Conservation (phyloP, 768 basidiomycete genomes). For the Astraeus odoratus region DNA sequence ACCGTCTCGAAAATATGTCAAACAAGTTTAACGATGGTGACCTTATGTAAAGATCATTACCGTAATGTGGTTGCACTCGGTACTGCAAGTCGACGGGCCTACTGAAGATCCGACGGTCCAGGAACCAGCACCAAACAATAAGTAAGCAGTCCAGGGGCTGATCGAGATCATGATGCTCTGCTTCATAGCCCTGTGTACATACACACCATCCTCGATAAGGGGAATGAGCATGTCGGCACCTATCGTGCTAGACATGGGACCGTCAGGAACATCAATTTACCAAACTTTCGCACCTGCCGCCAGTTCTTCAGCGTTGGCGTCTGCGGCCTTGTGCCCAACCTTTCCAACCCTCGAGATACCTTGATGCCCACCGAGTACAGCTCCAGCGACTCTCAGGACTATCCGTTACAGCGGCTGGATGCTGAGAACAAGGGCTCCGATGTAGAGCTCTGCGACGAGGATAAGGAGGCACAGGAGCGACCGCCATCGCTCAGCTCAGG, state of each 20-base stretch:
- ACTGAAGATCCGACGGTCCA: too few species aligned
- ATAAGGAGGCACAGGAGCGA: conserved; percentile 17
- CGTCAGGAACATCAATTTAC: not conserved
- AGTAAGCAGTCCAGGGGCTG: too few species aligned
- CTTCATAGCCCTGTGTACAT: too few species aligned
- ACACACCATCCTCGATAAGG: not conserved
- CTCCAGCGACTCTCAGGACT: conserved; percentile 8
- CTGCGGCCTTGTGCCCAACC: conserved; percentile 5
- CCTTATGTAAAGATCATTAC: too few species aligned
- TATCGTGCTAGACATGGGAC: not conserved
- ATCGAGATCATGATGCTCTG: too few species aligned
- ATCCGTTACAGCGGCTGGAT: conserved; percentile 11
- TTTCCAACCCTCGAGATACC: not conserved
- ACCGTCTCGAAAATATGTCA: too few species aligned
- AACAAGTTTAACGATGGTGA: too few species aligned
- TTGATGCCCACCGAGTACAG: conserved; percentile 17
- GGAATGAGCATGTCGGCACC: not conserved
- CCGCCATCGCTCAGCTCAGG: conserved; percentile 14
- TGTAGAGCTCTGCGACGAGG: conserved; percentile 13
- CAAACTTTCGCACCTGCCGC: conserved; percentile 12
- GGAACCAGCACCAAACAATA: too few species aligned
- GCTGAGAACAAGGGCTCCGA: conserved; percentile 5
- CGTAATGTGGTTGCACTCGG: too few species aligned
- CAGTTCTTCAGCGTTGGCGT: not conserved
- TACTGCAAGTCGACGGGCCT: too few species aligned